These are phyloP conservation scores for Agrocybe pediades DNA, from an alignment of 768 basidiomycete species.

Conservation along the genomic window DNA sequence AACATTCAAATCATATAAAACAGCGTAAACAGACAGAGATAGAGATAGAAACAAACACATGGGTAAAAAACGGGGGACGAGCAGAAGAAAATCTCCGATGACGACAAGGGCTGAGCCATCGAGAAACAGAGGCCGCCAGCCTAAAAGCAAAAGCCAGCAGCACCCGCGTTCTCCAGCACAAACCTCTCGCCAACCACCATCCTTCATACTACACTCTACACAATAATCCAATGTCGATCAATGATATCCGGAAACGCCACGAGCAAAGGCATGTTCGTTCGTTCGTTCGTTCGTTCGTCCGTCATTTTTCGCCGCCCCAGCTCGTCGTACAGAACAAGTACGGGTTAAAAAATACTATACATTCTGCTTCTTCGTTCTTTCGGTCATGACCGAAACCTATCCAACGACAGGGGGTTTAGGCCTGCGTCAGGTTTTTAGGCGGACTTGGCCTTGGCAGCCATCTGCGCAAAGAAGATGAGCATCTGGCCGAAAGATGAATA, in stretches of 20 bases:
- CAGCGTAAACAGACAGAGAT: no score
- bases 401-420: not conserved
- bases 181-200: not conserved
- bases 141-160: no score
- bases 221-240: not conserved
- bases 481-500: slow-evolving; percentile 3
- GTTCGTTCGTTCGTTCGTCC: not conserved
- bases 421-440: slow-evolving; percentile 14
- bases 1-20: not conserved
- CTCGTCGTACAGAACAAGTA: not conserved
- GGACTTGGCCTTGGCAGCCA: slow-evolving; percentile 66
- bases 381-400: not conserved
- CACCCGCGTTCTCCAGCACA: not conserved
- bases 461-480: slow-evolving; percentile 35
- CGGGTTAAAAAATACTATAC: not conserved
- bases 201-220: not conserved
- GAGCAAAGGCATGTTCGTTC: not conserved
- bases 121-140: no score
- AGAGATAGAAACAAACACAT: not conserved
- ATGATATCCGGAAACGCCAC: not conserved
- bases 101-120: no score
- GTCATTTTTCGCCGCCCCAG: not conserved
- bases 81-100: not conserved
- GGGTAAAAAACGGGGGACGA: not conserved
- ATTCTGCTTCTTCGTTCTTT: not conserved